Conservation (phyloP, 2,329 filamentous ascomycete genomes). For the Penicillium thymicola region DNA sequence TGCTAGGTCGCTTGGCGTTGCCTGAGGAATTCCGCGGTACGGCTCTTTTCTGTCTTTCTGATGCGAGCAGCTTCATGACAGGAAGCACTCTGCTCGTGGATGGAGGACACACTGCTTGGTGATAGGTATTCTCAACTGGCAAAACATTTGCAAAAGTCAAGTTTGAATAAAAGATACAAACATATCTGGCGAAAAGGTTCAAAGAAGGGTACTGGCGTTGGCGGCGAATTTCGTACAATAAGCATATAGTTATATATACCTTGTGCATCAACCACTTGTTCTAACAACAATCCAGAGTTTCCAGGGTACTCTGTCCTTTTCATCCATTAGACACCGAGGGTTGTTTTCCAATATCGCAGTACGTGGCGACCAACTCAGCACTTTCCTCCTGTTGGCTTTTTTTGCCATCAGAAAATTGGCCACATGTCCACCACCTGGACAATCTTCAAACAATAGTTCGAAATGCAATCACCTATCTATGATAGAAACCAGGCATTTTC, state of each 20-base stretch:
- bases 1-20: constrained; percentile 53
- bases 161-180: background rate
- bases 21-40: constrained; percentile 62
- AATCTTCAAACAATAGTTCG: background rate
- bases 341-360: background rate
- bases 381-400: background rate
- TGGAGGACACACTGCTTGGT: constrained; percentile 61
- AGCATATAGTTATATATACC: background rate
- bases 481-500: background rate
- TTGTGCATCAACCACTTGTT: background rate
- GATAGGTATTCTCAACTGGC: background rate
- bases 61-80: constrained; percentile 69
- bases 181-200: background rate
- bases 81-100: constrained; percentile 67
- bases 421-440: background rate
- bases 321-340: background rate
- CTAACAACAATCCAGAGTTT: background rate
- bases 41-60: constrained; percentile 64
- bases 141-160: background rate
- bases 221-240: background rate
- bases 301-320: background rate
- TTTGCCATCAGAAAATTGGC: background rate
- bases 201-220: background rate
- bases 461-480: background rate
- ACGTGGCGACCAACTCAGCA: background rate